These are phyloP conservation scores for Sonneratia caseolaris DNA, from an alignment of 345 rosid species.

Conservation along the genomic window DNA sequence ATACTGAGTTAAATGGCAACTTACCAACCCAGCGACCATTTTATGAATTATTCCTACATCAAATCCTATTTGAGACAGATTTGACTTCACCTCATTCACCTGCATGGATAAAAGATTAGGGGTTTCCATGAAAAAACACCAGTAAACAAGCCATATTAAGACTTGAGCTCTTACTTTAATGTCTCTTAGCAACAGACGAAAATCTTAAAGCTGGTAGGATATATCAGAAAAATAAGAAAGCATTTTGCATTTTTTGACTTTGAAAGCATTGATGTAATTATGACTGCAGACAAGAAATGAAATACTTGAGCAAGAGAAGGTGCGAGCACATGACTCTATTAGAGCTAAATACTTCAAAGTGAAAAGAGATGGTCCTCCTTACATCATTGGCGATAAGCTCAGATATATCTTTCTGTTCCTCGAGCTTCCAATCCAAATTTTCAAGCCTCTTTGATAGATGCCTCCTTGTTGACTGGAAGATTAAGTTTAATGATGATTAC, in stretches of 20 bases:
- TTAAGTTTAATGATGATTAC: constrained; percentile 2
- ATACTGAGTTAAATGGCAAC: constrained; percentile 14
- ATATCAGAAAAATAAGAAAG: not conserved
- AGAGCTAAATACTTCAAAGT: too few relatives aligned
- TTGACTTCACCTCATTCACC: constrained; percentile 64
- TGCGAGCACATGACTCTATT: not conserved
- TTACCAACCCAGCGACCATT: constrained; percentile 77
- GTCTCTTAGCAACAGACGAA: not conserved
- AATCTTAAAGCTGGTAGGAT: not conserved
- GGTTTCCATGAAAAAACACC: not conserved
- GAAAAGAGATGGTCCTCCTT: not conserved
- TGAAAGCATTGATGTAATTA: not conserved
- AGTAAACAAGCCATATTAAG: not conserved
- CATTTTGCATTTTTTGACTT: not conserved
- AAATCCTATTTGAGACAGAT: constrained; percentile 69
- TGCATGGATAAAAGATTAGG: constrained; percentile 16
- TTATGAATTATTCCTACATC: constrained; percentile 52
- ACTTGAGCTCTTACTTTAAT: not conserved
- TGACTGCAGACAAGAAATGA: not conserved
- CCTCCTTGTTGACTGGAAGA: constrained; percentile 66
- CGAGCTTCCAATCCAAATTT: too few relatives aligned
- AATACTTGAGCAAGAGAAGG: not conserved
- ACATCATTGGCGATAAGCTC: not conserved
- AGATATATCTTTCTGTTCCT: too few relatives aligned
- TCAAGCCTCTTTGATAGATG: constrained; percentile 52